These are phyloP conservation scores for Inga leiocalycina DNA, from an alignment of 306 rosid genomes.

Conservation along the genomic window DNA sequence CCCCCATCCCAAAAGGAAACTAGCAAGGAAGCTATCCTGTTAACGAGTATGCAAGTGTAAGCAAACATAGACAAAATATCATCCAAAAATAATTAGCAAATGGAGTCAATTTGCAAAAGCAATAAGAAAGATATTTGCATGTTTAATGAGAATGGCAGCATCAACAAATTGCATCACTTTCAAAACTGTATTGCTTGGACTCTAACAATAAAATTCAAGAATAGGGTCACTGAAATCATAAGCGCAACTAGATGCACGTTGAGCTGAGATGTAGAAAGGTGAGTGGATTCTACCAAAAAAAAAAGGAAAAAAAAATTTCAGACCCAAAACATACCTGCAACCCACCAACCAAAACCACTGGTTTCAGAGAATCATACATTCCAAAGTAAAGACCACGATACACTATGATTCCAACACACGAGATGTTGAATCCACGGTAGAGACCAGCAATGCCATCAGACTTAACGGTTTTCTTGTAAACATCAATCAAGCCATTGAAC, in stretches of 20 bases:
- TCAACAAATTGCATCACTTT: not conserved
- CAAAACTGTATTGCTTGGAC: not conserved
- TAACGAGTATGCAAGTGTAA: slow-evolving; percentile 30
- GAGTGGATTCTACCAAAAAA: not conserved
- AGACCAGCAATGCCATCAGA: slow-evolving; percentile 91
- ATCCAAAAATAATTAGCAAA: not conserved
- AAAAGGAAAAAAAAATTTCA: not conserved
- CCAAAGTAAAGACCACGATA: slow-evolving; percentile 94
- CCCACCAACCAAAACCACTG: slow-evolving; percentile 72
- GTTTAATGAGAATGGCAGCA: not conserved
- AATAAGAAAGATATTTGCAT: not conserved
- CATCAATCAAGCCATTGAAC: slow-evolving; percentile 84
- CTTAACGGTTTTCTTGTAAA: slow-evolving; percentile 69
- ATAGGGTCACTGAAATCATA: not conserved
- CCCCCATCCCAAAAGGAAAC: slow-evolving; percentile 88
- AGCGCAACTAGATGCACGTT: not conserved
- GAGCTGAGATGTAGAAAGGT: not conserved
- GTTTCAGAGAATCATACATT: slow-evolving; percentile 88
- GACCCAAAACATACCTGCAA: slow-evolving; percentile 60
- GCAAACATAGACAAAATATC: slow-evolving; percentile 20
- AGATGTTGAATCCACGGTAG: slow-evolving; percentile 83
- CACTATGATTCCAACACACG: slow-evolving; percentile 84
- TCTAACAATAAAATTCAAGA: not conserved
- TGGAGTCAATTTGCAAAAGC: not conserved
- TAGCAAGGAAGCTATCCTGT: slow-evolving; percentile 92